Percentiles rank a stretch among this genome's conserved stretches.
phyloP scores from a whole-genome alignment of 257 asterid genomes.

The Solanum neorickii region DNA sequence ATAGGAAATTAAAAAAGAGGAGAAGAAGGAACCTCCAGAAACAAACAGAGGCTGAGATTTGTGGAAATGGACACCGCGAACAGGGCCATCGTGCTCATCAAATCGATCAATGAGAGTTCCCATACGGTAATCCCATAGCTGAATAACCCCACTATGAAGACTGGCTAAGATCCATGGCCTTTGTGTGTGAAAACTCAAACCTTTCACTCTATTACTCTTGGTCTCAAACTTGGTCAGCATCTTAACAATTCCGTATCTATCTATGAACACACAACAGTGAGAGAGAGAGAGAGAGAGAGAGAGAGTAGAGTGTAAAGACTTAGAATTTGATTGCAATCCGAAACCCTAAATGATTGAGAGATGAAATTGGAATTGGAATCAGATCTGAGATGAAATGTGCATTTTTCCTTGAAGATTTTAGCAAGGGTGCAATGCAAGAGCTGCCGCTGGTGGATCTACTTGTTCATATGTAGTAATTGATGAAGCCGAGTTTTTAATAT shows the following conservation, averaged over 20 bases:
- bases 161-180: slow-evolving; percentile 99
- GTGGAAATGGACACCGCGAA: slow-evolving; percentile 85
- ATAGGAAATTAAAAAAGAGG: neutral
- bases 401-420: neutral
- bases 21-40: slow-evolving; percentile 58
- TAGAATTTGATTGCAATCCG: neutral
- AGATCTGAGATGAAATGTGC: slow-evolving; percentile 15
- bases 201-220: slow-evolving; percentile 96
- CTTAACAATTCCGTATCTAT: slow-evolving; percentile 1
- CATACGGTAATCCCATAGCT: slow-evolving; percentile 98
- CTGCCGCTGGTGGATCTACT: neutral
- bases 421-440: neutral
- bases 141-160: slow-evolving; percentile 97
- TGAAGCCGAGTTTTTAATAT: neutral
- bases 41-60: slow-evolving; percentile 89
- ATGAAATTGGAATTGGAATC: neutral
- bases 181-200: slow-evolving; percentile 86
- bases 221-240: slow-evolving; percentile 98
- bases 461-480: neutral
- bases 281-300: neutral
- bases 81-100: slow-evolving; percentile 96
- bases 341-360: slow-evolving; percentile 2
- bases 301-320: neutral
- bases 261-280: neutral
- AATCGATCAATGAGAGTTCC: slow-evolving; percentile 93